These are phyloP conservation scores for Plantago elongata DNA, from an alignment of 257 asterid genomes.

Conservation along the genomic window DNA sequence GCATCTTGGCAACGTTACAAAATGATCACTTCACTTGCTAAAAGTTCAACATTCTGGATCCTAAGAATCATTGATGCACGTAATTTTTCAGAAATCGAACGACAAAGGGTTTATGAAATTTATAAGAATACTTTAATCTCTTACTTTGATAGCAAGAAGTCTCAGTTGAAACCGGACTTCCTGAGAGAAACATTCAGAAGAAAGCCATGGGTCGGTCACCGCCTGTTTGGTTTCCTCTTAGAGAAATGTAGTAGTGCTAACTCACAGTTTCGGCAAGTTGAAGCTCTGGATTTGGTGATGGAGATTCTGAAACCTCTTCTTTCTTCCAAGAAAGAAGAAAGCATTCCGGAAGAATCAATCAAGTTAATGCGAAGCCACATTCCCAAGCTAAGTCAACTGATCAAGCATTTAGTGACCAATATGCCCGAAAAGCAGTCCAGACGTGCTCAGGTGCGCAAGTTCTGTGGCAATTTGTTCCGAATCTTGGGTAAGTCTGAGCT, in stretches of 20 bases:
- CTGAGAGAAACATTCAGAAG: constrained; percentile 67
- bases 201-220: constrained; percentile 71
- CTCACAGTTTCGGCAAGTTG: constrained; percentile 70
- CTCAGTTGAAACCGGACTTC: constrained; percentile 75
- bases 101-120: constrained; percentile 47
- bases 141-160: constrained; percentile 80
- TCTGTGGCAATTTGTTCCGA: constrained; percentile 71
- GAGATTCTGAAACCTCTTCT: constrained; percentile 52
- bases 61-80: constrained; percentile 72
- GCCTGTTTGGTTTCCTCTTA: constrained; percentile 58
- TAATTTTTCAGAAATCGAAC: constrained; percentile 49
- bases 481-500: constrained; percentile 36
- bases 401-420: constrained; percentile 50
- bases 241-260: constrained; percentile 74
- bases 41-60: constrained; percentile 77
- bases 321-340: constrained; percentile 29
- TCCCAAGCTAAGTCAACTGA: constrained; percentile 41
- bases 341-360: constrained; percentile 17
- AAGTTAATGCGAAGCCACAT: constrained; percentile 46
- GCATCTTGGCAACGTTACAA: constrained; percentile 65
- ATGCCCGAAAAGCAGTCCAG: constrained; percentile 86
- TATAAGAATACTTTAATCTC: constrained; percentile 42
- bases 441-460: constrained; percentile 77
- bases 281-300: constrained; percentile 68
- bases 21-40: constrained; percentile 79